Percentiles rank a stretch among this genome's conserved stretches.
phyloP scores from a whole-genome alignment of 225 moss, liverwort and hornwort species.

The Sphagnum contortum region DNA sequence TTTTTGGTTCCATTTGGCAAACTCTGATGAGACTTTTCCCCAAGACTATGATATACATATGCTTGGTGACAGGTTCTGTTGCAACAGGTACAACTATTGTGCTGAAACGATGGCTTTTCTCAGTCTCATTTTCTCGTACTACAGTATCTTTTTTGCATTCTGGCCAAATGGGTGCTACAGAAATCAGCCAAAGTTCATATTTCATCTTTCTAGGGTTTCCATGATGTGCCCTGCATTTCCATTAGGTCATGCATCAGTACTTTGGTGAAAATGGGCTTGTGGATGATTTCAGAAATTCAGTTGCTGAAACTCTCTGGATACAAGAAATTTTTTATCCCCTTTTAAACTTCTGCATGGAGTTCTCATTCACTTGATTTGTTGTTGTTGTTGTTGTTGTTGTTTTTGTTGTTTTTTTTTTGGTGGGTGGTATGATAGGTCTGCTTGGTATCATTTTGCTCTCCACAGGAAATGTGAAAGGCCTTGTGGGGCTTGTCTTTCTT shows the following conservation, averaged over 20 bases:
- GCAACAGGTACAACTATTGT: constrained; percentile 29
- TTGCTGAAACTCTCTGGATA: too few relatives aligned
- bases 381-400: constrained; percentile 1
- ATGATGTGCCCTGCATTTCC: background rate
- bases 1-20: too few relatives aligned
- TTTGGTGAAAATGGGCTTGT: too few relatives aligned
- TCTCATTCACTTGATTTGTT: background rate
- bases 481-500: constrained; percentile 50
- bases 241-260: too few relatives aligned
- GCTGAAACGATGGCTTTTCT: background rate
- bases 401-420: constrained; percentile 1
- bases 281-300: too few relatives aligned
- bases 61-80: constrained; percentile 37
- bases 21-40: background rate
- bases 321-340: too few relatives aligned
- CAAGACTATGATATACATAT: constrained; percentile 35
- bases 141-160: background rate
- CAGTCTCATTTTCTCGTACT: background rate
- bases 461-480: constrained; percentile 47
- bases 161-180: too few relatives aligned
- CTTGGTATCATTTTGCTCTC: constrained; percentile 52
- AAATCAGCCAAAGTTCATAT: background rate
- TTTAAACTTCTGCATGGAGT: too few relatives aligned
- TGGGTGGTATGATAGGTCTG: constrained; percentile 24
- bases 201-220: background rate